A percentile compares a stretch with the other conserved stretches of the same genome.
phyloP scores from a whole-genome alignment of 2,329 filamentous ascomycete genomes.

The Exophiala mesophila region DNA sequence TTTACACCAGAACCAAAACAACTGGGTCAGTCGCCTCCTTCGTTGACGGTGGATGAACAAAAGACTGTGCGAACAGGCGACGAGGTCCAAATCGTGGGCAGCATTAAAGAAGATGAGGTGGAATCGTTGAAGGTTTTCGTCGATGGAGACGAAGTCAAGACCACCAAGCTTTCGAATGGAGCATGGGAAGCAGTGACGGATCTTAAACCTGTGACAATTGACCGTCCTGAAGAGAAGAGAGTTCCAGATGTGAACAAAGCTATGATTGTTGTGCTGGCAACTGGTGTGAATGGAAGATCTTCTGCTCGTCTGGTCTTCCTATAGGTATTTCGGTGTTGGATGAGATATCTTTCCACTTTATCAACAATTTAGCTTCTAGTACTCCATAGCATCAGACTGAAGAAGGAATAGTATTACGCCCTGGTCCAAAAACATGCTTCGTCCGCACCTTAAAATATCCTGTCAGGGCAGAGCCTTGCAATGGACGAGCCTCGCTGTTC shows the following conservation, averaged over 20 bases:
- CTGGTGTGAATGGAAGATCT: conserved; percentile 5
- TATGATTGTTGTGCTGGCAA: conserved; percentile 6
- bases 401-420: too few relatives aligned
- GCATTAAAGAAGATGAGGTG: not conserved
- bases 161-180: not conserved
- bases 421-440: too few relatives aligned
- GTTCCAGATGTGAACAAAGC: conserved; percentile 3
- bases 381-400: too few relatives aligned
- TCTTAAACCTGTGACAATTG: not conserved
- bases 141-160: conserved; percentile 4
- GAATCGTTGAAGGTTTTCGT: not conserved
- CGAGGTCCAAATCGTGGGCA: conserved; percentile 5
- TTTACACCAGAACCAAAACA: not conserved
- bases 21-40: not conserved
- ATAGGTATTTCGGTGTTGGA: too few relatives aligned
- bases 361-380: too few relatives aligned
- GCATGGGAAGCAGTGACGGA: not conserved
- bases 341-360: too few relatives aligned
- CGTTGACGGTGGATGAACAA: not conserved
- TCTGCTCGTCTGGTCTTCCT: conserved; percentile 1
- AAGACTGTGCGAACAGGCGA: conserved; percentile 1
- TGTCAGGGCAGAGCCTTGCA: too few relatives aligned
- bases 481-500: too few relatives aligned
- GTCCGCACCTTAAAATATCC: too few relatives aligned
- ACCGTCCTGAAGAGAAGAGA: conserved; percentile 3